A percentile compares a stretch with the other conserved stretches of the same genome.
Evolutionary conservation across 805 yeast genomes (phyloP).

Genomic region (Starmerella stellata): DNA sequence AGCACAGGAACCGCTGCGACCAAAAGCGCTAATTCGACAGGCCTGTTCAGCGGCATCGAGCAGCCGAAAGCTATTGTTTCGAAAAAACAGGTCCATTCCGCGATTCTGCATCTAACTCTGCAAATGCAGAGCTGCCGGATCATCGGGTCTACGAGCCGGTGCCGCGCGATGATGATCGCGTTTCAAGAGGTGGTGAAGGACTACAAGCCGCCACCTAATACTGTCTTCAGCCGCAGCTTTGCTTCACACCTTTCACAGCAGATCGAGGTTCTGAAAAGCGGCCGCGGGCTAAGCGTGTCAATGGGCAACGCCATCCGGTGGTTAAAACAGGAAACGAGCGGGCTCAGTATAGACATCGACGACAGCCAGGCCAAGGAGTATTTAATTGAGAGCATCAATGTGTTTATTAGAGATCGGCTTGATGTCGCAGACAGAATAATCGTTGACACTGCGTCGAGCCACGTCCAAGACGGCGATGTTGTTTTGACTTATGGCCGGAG

Average conservation of each 20-base stretch:
- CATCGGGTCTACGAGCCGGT: slow-evolving; percentile 78
- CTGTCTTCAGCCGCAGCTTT: slow-evolving; percentile 71
- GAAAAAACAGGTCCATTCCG: slow-evolving; percentile 66
- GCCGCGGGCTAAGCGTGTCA: slow-evolving; percentile 76
- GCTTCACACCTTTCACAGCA: slow-evolving; percentile 79
- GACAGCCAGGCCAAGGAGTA: slow-evolving; percentile 49
- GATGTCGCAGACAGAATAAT: slow-evolving; percentile 70
- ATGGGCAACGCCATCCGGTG: slow-evolving; percentile 98
- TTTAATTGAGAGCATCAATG: slow-evolving; percentile 52
- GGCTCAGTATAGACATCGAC: slow-evolving; percentile 51
- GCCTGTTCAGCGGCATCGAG: slow-evolving; percentile 26
- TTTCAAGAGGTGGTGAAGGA: slow-evolving; percentile 65
- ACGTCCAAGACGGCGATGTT: slow-evolving; percentile 57
- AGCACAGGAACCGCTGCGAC: slow-evolving; percentile 27
- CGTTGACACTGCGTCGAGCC: slow-evolving; percentile 58
- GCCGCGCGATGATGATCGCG: slow-evolving; percentile 66
- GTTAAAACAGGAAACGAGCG: slow-evolving; percentile 85
- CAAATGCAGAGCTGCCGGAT: slow-evolving; percentile 68
- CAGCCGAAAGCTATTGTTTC: slow-evolving; percentile 26
- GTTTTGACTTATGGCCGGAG: slow-evolving; percentile 80
- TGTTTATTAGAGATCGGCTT: slow-evolving; percentile 67
- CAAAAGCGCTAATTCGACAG: slow-evolving; percentile 23
- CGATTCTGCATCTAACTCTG: slow-evolving; percentile 57
- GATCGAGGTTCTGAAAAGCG: slow-evolving; percentile 76
- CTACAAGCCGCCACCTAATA: slow-evolving; percentile 68